Base-by-base conservation (phyloP, 805 yeast genomes). In the Cyberlindnera euphorbiiphila region DNA sequence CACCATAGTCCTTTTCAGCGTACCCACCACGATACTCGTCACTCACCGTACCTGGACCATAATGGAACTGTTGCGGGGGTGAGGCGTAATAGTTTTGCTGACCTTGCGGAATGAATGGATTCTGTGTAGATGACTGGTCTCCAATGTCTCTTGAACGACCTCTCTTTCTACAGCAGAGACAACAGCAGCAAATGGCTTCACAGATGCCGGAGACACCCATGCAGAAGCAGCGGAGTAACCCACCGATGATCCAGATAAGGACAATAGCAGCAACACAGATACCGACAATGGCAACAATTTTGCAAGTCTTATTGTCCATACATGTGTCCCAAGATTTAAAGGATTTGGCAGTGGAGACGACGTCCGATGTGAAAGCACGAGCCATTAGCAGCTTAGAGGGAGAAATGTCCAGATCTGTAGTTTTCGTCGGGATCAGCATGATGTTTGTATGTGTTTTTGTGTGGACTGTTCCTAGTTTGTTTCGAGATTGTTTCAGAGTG, bases 271-370 rank as follows among this genome's bases (percentile, higher is more conserved):
- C 91, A 10, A 85, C 51, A 0, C 66, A 74, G 4, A 84, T 80
- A 3, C 84, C 81, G 11, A 83, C 85, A 29, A 85, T 84, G 4
- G 85, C 89, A 15, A 81, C 74, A 40, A 84, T 74, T 54, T 85
- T 85, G 60, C 95, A 85, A 32, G 78, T 68, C 30, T 63, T 78
- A 58, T 83, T 81, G 53, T 71, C 81, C 91, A 83, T 84, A 61
- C 95, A 85, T 3, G 85, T 74, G 53, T 80, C 76, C 93, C 94
- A 85, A 36, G 57, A 47, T 52, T 67, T 74, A 65, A 81, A 81
- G 6, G 83, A 59, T 20, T 65, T 49, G 6, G 64, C 67, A 3
- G 70, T 64, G 16, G 57, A 48, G 11, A 49, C 43, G 3, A 55
- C 56, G 33, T 53, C 61, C 19, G 42, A 43, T 17, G 42, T 37